phyloP scores from a whole-genome alignment of 2,329 filamentous ascomycete species.

The Parascedosporium putredinis region DNA sequence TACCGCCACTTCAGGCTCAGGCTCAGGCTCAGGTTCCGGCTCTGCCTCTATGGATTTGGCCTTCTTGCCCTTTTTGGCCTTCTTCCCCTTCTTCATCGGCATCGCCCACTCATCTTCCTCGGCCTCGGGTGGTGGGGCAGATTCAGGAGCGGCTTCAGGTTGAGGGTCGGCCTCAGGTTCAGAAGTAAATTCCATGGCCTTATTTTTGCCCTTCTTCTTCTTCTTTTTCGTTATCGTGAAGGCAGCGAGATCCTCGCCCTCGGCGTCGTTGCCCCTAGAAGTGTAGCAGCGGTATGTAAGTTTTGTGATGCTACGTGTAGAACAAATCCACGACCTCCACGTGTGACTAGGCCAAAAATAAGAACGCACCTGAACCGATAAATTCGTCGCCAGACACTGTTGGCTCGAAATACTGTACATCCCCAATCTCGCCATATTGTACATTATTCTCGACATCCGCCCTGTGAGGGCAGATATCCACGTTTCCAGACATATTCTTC shows the following conservation, averaged over 20 bases:
- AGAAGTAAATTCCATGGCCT: constrained; percentile 1
- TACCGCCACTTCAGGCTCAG: constrained; percentile 1
- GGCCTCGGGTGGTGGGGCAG: background rate
- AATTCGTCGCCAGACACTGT: background rate
- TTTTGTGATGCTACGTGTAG: too few species aligned
- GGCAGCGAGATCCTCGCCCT: background rate
- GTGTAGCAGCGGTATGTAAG: too few species aligned
- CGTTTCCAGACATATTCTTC: constrained; percentile 2
- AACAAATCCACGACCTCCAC: too few species aligned
- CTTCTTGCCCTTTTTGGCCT: constrained; percentile 11
- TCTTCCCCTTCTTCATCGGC: constrained; percentile 13
- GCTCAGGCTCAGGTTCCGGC: constrained; percentile 6
- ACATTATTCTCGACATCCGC: constrained; percentile 4
- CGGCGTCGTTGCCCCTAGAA: too few species aligned
- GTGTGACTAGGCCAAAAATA: background rate
- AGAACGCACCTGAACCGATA: background rate
- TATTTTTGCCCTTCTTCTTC: constrained; percentile 11
- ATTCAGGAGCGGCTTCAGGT: constrained; percentile 9
- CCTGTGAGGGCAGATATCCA: constrained; percentile 6
- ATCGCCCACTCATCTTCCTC: background rate
- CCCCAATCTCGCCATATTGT: constrained; percentile 5
- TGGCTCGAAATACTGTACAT: constrained; percentile 1
- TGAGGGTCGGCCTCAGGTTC: constrained; percentile 8
- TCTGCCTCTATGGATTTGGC: background rate
- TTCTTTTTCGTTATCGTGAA: constrained; percentile 13